Evolutionary conservation across 139 green algal genomes (phyloP).

Genomic region (Pedinophyceae sp.): DNA sequence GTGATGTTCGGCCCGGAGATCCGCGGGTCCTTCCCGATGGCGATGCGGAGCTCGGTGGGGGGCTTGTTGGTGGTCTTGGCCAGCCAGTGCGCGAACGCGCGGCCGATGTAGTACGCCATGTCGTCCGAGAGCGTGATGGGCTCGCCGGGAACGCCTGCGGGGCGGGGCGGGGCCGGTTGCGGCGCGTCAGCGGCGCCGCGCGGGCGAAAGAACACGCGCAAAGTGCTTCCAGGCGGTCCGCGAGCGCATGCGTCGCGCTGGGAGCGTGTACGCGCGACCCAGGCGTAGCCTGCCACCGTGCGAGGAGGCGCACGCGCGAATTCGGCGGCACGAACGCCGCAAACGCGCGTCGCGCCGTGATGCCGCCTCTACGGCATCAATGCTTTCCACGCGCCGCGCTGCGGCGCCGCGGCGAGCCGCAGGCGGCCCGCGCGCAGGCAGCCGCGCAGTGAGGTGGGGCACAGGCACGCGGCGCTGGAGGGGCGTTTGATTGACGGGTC

Average conservation of each 20-base stretch:
- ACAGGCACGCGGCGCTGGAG: too few species aligned
- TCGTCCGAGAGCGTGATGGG: conserved; percentile 47
- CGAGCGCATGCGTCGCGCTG: too few species aligned
- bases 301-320: too few species aligned
- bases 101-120: conserved; percentile 57
- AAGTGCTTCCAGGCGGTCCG: too few species aligned
- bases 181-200: background rate
- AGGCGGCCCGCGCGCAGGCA: background rate
- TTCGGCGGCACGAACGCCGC: background rate
- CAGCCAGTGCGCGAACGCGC: conserved; percentile 62
- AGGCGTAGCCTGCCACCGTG: too few species aligned
- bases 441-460: conserved; percentile 2
- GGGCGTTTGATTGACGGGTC: background rate
- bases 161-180: conserved; percentile 3
- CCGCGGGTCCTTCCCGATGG: conserved; percentile 57
- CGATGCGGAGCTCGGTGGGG: conserved; percentile 16
- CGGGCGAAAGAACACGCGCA: background rate
- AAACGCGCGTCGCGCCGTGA: too few species aligned
- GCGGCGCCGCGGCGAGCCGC: background rate
- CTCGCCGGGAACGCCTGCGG: conserved; percentile 45
- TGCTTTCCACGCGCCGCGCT: too few species aligned
- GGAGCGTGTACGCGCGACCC: too few species aligned
- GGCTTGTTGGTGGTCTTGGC: conserved; percentile 1
- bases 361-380: too few species aligned
- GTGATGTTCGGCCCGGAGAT: conserved; percentile 31